Conservation (phyloP, 164 flowering plant genomes). For the Taxillus chinensis region DNA sequence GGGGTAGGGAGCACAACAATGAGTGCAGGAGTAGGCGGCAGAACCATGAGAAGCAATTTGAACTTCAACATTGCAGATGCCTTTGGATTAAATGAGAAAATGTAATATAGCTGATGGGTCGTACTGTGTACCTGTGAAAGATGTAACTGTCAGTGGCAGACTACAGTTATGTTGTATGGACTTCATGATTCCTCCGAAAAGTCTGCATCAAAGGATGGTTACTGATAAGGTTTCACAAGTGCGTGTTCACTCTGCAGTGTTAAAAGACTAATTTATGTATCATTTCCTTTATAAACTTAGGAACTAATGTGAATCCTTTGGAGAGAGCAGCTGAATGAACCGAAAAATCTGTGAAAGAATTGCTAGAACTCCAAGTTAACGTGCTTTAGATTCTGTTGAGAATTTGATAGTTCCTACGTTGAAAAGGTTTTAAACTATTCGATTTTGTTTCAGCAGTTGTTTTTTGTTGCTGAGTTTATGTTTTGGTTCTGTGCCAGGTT, state of each 20-base stretch:
- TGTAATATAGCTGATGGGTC: constrained; percentile 1
- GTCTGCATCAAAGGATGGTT: background rate
- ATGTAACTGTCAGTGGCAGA: background rate
- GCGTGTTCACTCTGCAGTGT: background rate
- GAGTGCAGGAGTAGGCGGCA: constrained; percentile 62
- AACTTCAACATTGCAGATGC: constrained; percentile 65
- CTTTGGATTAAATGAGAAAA: constrained; percentile 21
- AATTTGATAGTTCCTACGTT: too few relatives aligned
- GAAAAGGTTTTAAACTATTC: too few relatives aligned
- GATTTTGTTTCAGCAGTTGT: too few relatives aligned
- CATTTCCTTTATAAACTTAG: background rate
- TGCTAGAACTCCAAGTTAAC: too few relatives aligned
- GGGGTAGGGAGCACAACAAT: constrained; percentile 68
- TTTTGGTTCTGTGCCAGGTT: too few relatives aligned
- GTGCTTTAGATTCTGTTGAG: too few relatives aligned
- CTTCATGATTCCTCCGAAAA: too few relatives aligned
- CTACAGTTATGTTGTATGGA: background rate
- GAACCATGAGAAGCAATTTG: constrained; percentile 70
- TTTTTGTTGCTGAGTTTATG: too few relatives aligned
- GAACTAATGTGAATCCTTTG: background rate
- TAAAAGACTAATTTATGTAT: background rate
- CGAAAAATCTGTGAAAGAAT: too few relatives aligned
- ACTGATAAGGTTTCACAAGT: background rate
- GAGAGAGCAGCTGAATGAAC: background rate
- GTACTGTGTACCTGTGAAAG: constrained; percentile 3